Conservation (phyloP, 495 filamentous ascomycete genomes). For the Trichoderma parareesei region DNA sequence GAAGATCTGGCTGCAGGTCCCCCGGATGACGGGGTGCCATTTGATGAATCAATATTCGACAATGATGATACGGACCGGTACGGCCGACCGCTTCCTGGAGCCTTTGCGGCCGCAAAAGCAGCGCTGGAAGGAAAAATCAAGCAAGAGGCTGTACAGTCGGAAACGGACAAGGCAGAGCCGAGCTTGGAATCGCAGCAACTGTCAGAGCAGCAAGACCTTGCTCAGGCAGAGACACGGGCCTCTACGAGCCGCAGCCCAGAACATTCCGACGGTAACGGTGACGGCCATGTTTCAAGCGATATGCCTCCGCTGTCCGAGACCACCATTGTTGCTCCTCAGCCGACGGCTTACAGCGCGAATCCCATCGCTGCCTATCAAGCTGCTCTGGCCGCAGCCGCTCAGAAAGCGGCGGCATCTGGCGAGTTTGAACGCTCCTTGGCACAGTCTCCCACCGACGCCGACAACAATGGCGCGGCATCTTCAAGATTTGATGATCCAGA, state of each 20-base stretch:
- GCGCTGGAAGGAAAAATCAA: constrained; percentile 19
- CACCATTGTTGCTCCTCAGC: constrained; percentile 8
- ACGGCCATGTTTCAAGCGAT: constrained; percentile 14
- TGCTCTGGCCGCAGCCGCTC: constrained; percentile 71
- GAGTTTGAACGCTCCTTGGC: constrained; percentile 55
- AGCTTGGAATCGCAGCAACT: constrained; percentile 28
- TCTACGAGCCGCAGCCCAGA: constrained; percentile 21
- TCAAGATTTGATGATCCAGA: constrained; percentile 29
- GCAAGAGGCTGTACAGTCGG: constrained; percentile 11
- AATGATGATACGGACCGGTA: constrained; percentile 50
- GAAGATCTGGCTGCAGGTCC: constrained; percentile 23
- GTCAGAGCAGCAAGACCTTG: constrained; percentile 32
- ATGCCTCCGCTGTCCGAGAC: constrained; percentile 14
- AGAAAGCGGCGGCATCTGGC: constrained; percentile 60
- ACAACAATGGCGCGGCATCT: constrained; percentile 20
- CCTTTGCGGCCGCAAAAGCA: constrained; percentile 37
- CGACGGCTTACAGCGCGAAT: constrained; percentile 29
- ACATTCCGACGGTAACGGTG: constrained; percentile 12
- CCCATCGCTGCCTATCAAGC: constrained; percentile 67
- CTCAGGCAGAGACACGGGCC: constrained; percentile 30
- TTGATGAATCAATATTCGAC: constrained; percentile 78
- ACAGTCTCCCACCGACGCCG: constrained; percentile 38
- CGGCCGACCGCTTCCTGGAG: constrained; percentile 42
- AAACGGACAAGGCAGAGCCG: constrained; percentile 29
- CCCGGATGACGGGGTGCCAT: constrained; percentile 39